These are phyloP conservation scores for Gyrodon lividus DNA, from an alignment of 768 basidiomycete genomes.

Conservation along the genomic window DNA sequence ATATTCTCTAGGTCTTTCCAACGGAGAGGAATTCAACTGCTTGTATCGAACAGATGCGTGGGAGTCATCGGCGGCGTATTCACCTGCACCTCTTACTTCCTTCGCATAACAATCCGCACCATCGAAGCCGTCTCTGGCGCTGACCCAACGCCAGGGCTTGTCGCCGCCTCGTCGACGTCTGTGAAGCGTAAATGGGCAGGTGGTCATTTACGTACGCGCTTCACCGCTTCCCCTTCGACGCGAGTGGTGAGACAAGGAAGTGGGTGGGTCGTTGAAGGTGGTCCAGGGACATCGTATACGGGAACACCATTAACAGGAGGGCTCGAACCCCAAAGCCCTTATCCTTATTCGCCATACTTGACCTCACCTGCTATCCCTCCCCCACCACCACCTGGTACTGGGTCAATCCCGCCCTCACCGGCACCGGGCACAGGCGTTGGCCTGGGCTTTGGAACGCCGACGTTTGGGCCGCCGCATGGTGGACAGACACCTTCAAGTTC, in stretches of 20 bases:
- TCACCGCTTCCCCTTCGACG: slow-evolving; percentile 32
- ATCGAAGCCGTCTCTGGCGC: slow-evolving; percentile 60
- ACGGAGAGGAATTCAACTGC: background rate
- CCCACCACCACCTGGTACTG: slow-evolving; percentile 24
- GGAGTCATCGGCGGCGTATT: slow-evolving; percentile 95
- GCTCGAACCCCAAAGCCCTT: slow-evolving; percentile 27
- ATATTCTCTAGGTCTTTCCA: background rate
- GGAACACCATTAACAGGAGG: slow-evolving; percentile 35
- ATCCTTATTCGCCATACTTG: slow-evolving; percentile 33
- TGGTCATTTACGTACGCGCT: slow-evolving; percentile 57
- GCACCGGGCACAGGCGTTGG: slow-evolving; percentile 21
- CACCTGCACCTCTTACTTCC: slow-evolving; percentile 78
- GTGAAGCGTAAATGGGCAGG: slow-evolving; percentile 71
- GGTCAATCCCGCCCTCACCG: slow-evolving; percentile 25
- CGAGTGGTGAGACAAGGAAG: slow-evolving; percentile 53
- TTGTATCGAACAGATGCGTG: slow-evolving; percentile 48
- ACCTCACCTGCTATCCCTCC: slow-evolving; percentile 5
- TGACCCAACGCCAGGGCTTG: slow-evolving; percentile 52
- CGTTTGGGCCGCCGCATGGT: slow-evolving; percentile 23
- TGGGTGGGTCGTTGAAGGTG: slow-evolving; percentile 60
- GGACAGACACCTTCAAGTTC: slow-evolving; percentile 22
- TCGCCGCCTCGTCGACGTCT: slow-evolving; percentile 65
- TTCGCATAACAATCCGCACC: slow-evolving; percentile 60
- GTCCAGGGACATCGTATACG: slow-evolving; percentile 32
- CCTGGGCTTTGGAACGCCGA: slow-evolving; percentile 27